Base-by-base conservation (phyloP, 176 grass and related monocot species). In the Rhynchospora tenuis region DNA sequence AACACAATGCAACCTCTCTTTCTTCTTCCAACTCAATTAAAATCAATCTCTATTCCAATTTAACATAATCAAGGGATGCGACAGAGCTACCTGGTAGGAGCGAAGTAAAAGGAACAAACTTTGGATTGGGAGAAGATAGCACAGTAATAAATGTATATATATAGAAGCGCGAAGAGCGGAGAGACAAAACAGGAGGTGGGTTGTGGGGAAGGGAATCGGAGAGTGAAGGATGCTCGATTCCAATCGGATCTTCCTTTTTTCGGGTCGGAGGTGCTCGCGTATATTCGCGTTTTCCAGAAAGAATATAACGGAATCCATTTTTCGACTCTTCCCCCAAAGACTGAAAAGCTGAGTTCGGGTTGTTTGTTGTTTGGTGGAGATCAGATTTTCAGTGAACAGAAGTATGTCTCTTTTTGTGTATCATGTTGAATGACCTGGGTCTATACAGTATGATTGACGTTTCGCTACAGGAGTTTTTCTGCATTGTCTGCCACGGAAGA, bases 161-260 rank as follows among this genome's bases (percentile, higher is more conserved):
- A 75, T 75, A 75, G 47, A 12, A 54, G 8, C 72, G n/a, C 19
- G 48, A 71, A 1, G 14, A 73, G 58, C 66, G 65, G 65, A 5
- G n/a, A 88, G 45, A 64, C 65, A 16, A 19, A 45, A 20, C 74
- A 65, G 78, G 64, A 65, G 20, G 33, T 31, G 45, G 27, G 15
- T 82, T 74, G 33, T 38, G 9, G 29, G 69, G 84, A 77, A 90
- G 90, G 69, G 60, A 63, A 81, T 73, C 59, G 88, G 81, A 85
- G 68, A 59, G 82, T 65, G 44, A 63, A 86, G 73, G 88, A 88
- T 88, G 86, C 79, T 23, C 28, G 86, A 88, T 88, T 73, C 83
- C 83, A 61, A 81, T 84, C 48, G 88, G 88, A 90, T 93, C 91
- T 84, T 90, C 64, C 55, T 60, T 65, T 82, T 47, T 54, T 44